Percentiles rank a stretch among this genome's conserved stretches.
These are phyloP conservation scores for Leccinum griseonigrum DNA, from an alignment of 1,284 basidiomycete species.

Conservation along the genomic window DNA sequence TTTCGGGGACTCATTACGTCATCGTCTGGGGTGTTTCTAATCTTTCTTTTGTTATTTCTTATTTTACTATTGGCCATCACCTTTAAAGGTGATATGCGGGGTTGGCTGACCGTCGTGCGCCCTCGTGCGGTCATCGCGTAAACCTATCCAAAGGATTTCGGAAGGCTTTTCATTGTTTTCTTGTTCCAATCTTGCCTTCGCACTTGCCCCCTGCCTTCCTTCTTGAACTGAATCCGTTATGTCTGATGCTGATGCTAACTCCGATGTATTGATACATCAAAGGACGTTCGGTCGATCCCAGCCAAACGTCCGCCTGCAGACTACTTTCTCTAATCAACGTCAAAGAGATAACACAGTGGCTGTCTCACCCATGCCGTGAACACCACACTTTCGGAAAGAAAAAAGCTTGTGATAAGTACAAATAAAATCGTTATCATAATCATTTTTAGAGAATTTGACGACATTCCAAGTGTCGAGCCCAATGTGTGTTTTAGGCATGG, in stretches of 20 bases:
- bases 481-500: slow-evolving; percentile 32
- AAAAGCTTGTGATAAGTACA: background rate
- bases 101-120: slow-evolving; percentile 8
- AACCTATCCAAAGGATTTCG: background rate
- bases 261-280: background rate
- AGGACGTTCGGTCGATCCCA: slow-evolving; percentile 86
- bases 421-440: background rate
- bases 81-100: slow-evolving; percentile 34
- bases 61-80: background rate
- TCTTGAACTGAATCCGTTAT: background rate
- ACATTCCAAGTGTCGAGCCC: slow-evolving; percentile 9
- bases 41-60: background rate
- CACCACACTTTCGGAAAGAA: background rate
- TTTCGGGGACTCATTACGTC: background rate
- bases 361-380: slow-evolving; percentile 18
- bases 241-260: background rate
- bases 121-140: background rate
- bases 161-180: background rate
- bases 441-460: slow-evolving; percentile 3
- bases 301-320: slow-evolving; percentile 87
- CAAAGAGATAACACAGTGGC: slow-evolving; percentile 9
- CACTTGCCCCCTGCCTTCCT: background rate
- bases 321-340: slow-evolving; percentile 60
- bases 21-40: slow-evolving; percentile 25
- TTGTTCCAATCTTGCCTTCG: background rate